Conservation (phyloP, 805 yeast genomes). For the Debaryomyces tyrocola region DNA sequence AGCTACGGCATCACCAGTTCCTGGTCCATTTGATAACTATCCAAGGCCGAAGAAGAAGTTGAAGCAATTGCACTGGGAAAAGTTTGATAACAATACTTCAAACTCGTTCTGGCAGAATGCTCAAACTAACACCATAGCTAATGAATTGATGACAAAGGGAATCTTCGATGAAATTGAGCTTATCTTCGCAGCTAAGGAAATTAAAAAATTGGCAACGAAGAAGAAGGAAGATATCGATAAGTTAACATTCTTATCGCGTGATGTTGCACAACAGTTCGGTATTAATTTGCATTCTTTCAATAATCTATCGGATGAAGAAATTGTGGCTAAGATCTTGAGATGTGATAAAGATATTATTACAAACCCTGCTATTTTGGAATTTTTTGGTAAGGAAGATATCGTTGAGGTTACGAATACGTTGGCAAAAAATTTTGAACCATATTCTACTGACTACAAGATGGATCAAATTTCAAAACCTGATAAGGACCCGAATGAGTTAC, state of each 20-base stretch:
- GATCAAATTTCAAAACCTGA: conserved; percentile 41
- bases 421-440: conserved; percentile 61
- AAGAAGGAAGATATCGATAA: conserved; percentile 46
- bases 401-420: conserved; percentile 57
- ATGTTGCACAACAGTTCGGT: conserved; percentile 76
- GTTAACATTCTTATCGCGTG: conserved; percentile 62
- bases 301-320: conserved; percentile 50
- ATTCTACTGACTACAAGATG: conserved; percentile 49
- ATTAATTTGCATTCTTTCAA: conserved; percentile 71
- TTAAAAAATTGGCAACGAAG: conserved; percentile 42
- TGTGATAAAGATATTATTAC: conserved; percentile 59
- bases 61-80: conserved; percentile 85
- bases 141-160: conserved; percentile 56
- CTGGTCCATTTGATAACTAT: conserved; percentile 41
- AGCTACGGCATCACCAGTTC: conserved; percentile 13
- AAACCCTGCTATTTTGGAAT: conserved; percentile 63
- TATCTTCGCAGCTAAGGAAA: conserved; percentile 59
- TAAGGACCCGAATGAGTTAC: conserved; percentile 56
- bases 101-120: conserved; percentile 64
- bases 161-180: conserved; percentile 64
- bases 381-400: conserved; percentile 66
- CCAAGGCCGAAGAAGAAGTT: conserved; percentile 61
- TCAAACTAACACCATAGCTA: conserved; percentile 44
- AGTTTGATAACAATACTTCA: conserved; percentile 50
- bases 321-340: conserved; percentile 52